phyloP scores from a whole-genome alignment of 2,329 filamentous ascomycete genomes.

The Blastomyces parvus region DNA sequence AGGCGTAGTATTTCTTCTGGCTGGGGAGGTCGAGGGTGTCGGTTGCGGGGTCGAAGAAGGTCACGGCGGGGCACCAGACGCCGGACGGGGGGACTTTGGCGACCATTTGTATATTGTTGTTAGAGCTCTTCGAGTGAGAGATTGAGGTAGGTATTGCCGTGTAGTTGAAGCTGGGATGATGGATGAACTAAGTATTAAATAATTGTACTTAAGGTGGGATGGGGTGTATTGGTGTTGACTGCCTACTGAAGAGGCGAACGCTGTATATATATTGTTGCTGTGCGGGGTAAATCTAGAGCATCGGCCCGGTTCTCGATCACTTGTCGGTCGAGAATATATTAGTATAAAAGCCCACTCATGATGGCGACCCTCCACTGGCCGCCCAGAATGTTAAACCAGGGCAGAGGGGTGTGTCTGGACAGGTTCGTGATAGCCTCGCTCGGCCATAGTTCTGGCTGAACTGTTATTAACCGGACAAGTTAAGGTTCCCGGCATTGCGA shows the following conservation, averaged over 20 bases:
- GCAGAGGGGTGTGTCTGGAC: too few species aligned
- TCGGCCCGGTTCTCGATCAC: not conserved
- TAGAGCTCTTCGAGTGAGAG: not conserved
- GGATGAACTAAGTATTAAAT: not conserved
- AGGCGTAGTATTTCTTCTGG: slow-evolving; percentile 44
- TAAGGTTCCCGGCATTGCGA: too few species aligned
- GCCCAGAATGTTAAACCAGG: too few species aligned
- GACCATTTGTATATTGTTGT: slow-evolving; percentile 9
- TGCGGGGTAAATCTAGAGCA: not conserved
- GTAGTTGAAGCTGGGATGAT: not conserved
- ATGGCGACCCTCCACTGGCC: not conserved
- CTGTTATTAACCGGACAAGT: too few species aligned
- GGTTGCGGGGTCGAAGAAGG: slow-evolving; percentile 44
- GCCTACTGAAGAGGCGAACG: too few species aligned
- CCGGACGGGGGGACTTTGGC: slow-evolving; percentile 27
- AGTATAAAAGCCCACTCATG: not conserved
- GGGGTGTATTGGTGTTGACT: too few species aligned
- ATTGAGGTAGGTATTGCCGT: not conserved
- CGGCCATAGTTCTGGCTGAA: too few species aligned
- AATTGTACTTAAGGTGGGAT: too few species aligned
- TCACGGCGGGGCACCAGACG: slow-evolving; percentile 47
- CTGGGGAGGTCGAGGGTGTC: slow-evolving; percentile 42
- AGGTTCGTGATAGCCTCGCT: too few species aligned
- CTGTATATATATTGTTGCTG: not conserved
- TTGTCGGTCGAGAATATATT: not conserved